Base-by-base conservation (phyloP, 148 eudicot species). In the Silene latifolia region DNA sequence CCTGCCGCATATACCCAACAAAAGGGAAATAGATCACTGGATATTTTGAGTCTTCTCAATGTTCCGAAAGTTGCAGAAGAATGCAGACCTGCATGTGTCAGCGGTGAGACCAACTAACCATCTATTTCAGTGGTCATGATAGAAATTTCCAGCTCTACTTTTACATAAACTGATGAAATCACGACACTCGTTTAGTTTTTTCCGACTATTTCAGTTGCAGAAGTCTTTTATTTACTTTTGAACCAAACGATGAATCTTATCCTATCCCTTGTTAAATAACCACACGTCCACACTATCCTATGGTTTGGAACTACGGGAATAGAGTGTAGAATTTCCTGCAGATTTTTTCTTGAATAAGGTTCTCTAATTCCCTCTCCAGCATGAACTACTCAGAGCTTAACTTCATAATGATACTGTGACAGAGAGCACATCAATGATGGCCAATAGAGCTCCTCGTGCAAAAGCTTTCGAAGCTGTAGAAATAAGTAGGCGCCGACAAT, bases 41-140 rank as follows among this genome's bases (percentile, higher is more conserved):
- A 93, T 84, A 76, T 93, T 46, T 86, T 87, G 77, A 87, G 96
- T 80, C 80, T 93, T 83, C 79, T 75, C 72, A 85, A 85, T 75
- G 83, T 87, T 72, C 72, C 93, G 25, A 78, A 85, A 48, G 82
- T 71, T 75, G 75, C 78, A 67, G 84, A 78, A 66, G 86, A 84
- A 21, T 57, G 74, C 81, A 80, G 48, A 60, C 72, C 89, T 46
- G 64, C 75, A 62, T 62, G 66, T 74, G 73, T 7, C 66, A 74
- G 62, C 76, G 82, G 92, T 92, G 83, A 76, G 79, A 51, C 56
- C 69, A 60, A 54, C 5, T 14, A 15, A 27, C 42, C 47, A n/a
- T 18, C 18, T 39, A 64, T 27, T 39, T 63, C 19, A 48, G 15
- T 24, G 3, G 18, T 14, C 44, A 48, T 66, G 23, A 13, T 71